A percentile compares a stretch with the other conserved stretches of the same genome.
These are phyloP conservation scores for Grigorovia transvaalensis DNA, from an alignment of 805 yeast genomes.

Conservation along the genomic window DNA sequence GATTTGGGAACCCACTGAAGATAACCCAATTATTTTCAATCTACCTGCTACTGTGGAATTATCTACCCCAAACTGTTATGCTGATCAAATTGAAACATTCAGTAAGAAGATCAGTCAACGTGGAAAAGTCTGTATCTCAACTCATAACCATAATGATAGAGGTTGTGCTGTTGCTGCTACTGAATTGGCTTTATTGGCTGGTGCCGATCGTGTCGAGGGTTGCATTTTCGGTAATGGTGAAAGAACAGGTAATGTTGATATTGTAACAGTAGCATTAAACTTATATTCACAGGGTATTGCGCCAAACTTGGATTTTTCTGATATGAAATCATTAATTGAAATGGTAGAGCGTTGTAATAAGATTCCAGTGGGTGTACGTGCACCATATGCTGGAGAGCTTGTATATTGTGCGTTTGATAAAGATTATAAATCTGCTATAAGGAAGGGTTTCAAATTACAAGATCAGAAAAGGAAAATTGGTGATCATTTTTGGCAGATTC, in stretches of 20 bases:
- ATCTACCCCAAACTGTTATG: constrained; percentile 71
- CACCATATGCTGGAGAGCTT: constrained; percentile 75
- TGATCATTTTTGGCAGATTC: constrained; percentile 52
- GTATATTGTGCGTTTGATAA: constrained; percentile 81
- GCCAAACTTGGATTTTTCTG: constrained; percentile 63
- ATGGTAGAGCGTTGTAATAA: constrained; percentile 72
- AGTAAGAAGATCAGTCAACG: constrained; percentile 50
- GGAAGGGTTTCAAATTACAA: constrained; percentile 56
- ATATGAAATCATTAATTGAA: constrained; percentile 54
- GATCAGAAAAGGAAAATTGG: constrained; percentile 30
- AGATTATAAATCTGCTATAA: constrained; percentile 83
- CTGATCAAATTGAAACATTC: constrained; percentile 76
- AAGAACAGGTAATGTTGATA: constrained; percentile 78
- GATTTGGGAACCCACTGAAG: constrained; percentile 62
- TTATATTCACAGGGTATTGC: constrained; percentile 69
- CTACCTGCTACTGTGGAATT: constrained; percentile 81
- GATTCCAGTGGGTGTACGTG: constrained; percentile 67
- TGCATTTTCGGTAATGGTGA: constrained; percentile 81
- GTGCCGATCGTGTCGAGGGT: constrained; percentile 84
- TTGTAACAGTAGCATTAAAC: constrained; percentile 68
- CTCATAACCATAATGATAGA: constrained; percentile 78
- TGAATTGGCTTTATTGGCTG: constrained; percentile 71
- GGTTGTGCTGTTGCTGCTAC: constrained; percentile 89
- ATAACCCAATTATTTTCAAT: constrained; percentile 64
- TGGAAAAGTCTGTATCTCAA: constrained; percentile 60